Conservation (phyloP, 169 alveolate genomes). For the Plasmodium vivax region DNA sequence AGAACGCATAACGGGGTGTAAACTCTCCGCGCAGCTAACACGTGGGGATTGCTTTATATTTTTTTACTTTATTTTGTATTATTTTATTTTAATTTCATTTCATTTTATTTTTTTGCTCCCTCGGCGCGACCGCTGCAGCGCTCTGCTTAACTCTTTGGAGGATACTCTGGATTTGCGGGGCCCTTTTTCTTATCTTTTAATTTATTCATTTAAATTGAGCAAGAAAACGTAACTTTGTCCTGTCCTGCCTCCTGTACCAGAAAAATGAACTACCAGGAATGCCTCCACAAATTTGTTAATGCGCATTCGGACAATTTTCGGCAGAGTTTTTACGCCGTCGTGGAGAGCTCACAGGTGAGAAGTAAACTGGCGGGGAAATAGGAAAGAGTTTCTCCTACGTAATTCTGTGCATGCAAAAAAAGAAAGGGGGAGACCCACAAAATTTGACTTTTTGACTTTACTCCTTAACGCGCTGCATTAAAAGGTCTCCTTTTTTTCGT, state of each 20-base stretch:
- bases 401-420: background rate
- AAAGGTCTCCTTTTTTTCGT: background rate
- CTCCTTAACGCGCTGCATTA: background rate
- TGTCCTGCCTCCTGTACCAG: background rate
- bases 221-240: background rate
- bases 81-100: background rate
- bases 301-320: constrained; percentile 50
- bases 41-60: background rate
- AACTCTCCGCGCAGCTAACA: background rate
- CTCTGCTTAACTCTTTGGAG: constrained; percentile 36
- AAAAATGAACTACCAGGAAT: constrained; percentile 33
- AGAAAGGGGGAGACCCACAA: background rate
- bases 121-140: background rate
- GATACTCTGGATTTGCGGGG: constrained; percentile 8
- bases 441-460: background rate
- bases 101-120: no score
- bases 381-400: background rate
- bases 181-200: constrained; percentile 13
- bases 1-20: background rate
- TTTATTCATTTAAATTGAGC: constrained; percentile 44
- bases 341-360: constrained; percentile 71
- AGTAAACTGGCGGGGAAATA: background rate
- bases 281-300: constrained; percentile 41
- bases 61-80: background rate
- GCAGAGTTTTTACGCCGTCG: constrained; percentile 71